These are phyloP conservation scores for Suillus tomentosus DNA, from an alignment of 768 basidiomycete genomes.

Conservation along the genomic window DNA sequence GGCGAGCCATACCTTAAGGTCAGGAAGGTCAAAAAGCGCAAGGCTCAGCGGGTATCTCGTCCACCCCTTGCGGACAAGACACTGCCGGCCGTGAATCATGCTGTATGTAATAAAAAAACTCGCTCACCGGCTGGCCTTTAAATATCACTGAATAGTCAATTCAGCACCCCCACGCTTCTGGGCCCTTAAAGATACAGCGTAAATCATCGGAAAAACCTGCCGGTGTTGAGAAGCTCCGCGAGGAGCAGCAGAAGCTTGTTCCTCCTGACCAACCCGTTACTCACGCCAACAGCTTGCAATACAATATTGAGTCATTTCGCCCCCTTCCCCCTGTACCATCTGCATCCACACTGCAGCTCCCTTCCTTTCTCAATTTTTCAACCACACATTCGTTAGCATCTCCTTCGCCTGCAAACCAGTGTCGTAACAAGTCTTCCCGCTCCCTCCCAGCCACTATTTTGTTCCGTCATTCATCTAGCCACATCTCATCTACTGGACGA, in stretches of 20 bases:
- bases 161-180: constrained; percentile 13
- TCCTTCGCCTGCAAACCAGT: constrained; percentile 15
- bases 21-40: constrained; percentile 28
- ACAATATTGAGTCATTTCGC: constrained; percentile 23
- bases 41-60: constrained; percentile 24
- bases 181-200: neutral
- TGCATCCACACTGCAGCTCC: constrained; percentile 40
- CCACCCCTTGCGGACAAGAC: constrained; percentile 37
- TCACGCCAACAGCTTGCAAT: constrained; percentile 15
- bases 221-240: neutral
- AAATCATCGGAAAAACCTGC: constrained; percentile 1
- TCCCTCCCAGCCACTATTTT: constrained; percentile 23
- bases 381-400: constrained; percentile 20
- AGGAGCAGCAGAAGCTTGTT: constrained; percentile 4
- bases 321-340: constrained; percentile 38
- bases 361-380: constrained; percentile 39
- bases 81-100: constrained; percentile 21
- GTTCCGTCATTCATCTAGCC: constrained; percentile 19
- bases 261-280: constrained; percentile 17
- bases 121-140: constrained; percentile 18
- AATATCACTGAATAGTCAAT: constrained; percentile 15
- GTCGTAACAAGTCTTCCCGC: constrained; percentile 7
- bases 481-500: constrained; percentile 19
- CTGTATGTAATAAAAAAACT: constrained; percentile 28
- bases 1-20: constrained; percentile 22